Percentiles rank a stretch among this genome's conserved stretches.
These are phyloP conservation scores for Crotalaria pallida DNA, from an alignment of 306 rosid genomes.

Conservation along the genomic window DNA sequence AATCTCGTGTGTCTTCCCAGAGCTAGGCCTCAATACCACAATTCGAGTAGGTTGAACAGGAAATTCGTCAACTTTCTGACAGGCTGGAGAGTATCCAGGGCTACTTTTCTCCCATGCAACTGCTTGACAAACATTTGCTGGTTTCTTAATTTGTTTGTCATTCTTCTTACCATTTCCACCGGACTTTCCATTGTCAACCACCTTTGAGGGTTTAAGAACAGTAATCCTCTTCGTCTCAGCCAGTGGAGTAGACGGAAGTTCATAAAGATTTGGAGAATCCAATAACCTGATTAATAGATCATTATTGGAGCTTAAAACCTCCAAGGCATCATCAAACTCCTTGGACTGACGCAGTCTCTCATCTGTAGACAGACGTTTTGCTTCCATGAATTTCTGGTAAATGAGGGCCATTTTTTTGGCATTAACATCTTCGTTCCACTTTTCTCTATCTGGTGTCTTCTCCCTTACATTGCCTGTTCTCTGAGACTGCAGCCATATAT, in stretches of 20 bases:
- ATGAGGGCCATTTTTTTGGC: constrained; percentile 74
- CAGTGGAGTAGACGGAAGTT: constrained; percentile 53
- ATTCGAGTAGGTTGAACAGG: constrained; percentile 85
- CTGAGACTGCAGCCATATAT: constrained; percentile 68
- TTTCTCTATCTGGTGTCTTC: constrained; percentile 58
- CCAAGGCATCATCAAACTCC: constrained; percentile 84
- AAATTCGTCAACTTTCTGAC: constrained; percentile 53
- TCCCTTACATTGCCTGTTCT: constrained; percentile 46
- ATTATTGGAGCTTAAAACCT: constrained; percentile 80
- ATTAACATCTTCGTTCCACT: constrained; percentile 40
- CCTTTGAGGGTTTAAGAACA: constrained; percentile 88
- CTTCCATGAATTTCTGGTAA: constrained; percentile 80
- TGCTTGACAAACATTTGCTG: constrained; percentile 38
- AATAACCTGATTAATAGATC: constrained; percentile 68
- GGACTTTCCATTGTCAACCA: constrained; percentile 49
- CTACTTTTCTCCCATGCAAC: constrained; percentile 45
- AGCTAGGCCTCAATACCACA: constrained; percentile 89
- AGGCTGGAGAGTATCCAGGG: constrained; percentile 37
- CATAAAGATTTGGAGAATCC: constrained; percentile 72
- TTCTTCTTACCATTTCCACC: constrained; percentile 40
- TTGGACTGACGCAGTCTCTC: constrained; percentile 75
- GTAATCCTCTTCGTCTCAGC: constrained; percentile 86
- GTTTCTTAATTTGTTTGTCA: constrained; percentile 43
- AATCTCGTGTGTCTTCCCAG: constrained; percentile 55
- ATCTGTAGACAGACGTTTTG: constrained; percentile 71